Percentiles rank a stretch among this genome's conserved stretches.
These are phyloP conservation scores for Sclerotinia nivalis DNA, from an alignment of 2,329 filamentous ascomycete genomes.

Conservation along the genomic window DNA sequence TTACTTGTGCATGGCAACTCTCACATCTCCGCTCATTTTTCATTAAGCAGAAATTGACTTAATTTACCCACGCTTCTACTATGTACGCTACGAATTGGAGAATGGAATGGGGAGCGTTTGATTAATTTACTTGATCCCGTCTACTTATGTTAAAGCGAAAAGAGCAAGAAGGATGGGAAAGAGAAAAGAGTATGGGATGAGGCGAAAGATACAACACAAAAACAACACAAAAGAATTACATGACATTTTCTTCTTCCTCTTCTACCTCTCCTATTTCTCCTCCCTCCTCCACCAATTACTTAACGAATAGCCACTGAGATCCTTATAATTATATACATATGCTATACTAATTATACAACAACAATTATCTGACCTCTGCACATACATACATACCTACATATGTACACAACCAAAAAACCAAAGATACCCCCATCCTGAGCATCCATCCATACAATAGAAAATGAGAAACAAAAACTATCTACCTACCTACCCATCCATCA, in stretches of 20 bases:
- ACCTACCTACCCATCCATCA: background rate
- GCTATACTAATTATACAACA: too few relatives aligned
- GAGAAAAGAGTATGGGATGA: background rate
- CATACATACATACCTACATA: too few relatives aligned
- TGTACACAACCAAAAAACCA: too few relatives aligned
- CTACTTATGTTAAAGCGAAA: too few relatives aligned
- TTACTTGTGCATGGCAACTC: slow-evolving; percentile 95
- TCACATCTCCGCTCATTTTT: slow-evolving; percentile 96
- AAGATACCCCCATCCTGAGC: background rate
- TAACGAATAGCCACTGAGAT: too few relatives aligned
- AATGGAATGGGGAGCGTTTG: slow-evolving; percentile 3
- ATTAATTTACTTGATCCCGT: too few relatives aligned
- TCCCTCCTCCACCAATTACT: background rate
- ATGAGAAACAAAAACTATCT: background rate
- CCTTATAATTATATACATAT: too few relatives aligned
- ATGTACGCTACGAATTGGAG: slow-evolving; percentile 9
- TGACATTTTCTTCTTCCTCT: background rate
- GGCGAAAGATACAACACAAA: background rate
- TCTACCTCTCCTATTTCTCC: background rate
- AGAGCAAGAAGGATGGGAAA: background rate
- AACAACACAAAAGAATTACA: slow-evolving; percentile 21
- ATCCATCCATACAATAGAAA: background rate
- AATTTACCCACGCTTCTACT: slow-evolving; percentile 38
- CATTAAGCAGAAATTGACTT: slow-evolving; percentile 99
- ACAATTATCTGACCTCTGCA: too few relatives aligned